These are phyloP conservation scores for Lachnellula arida DNA, from an alignment of 2,329 filamentous ascomycete genomes.

Conservation along the genomic window DNA sequence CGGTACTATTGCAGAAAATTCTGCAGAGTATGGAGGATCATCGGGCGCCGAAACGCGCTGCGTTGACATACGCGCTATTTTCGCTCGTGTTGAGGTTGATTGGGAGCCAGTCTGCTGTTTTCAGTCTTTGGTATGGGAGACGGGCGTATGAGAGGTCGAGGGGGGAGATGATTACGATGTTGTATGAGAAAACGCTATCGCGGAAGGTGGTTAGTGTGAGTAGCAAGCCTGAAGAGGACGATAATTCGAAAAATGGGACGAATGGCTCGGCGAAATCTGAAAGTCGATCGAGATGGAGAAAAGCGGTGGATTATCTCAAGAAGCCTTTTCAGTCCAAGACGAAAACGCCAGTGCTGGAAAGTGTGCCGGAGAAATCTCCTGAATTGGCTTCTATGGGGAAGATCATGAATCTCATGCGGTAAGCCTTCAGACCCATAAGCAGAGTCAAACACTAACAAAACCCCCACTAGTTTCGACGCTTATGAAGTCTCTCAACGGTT, in stretches of 20 bases:
- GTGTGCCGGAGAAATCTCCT: constrained; percentile 34
- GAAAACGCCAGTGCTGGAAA: constrained; percentile 5
- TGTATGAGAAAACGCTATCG: constrained; percentile 62
- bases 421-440: constrained; percentile 21
- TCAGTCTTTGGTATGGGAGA: constrained; percentile 76
- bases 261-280: constrained; percentile 11
- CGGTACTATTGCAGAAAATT: constrained; percentile 68
- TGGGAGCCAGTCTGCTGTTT: constrained; percentile 60
- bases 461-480: constrained; percentile 48
- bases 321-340: constrained; percentile 26
- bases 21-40: constrained; percentile 60
- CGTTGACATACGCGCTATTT: constrained; percentile 61
- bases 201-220: constrained; percentile 30
- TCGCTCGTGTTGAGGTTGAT: constrained; percentile 57
- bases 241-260: constrained; percentile 5
- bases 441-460: too few relatives aligned
- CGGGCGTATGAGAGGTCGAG: constrained; percentile 78
- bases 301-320: constrained; percentile 11
- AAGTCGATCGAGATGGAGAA: constrained; percentile 9
- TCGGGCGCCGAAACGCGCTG: constrained; percentile 45
- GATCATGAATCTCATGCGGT: constrained; percentile 81
- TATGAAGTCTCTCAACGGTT: constrained; percentile 69
- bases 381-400: constrained; percentile 79
- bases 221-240: constrained; percentile 18
- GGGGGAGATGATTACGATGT: constrained; percentile 81